Percentiles rank a stretch among this genome's conserved stretches.
These are phyloP conservation scores for Podila minutissima DNA, from an alignment of 192 early-diverging fungal species.

Conservation along the genomic window DNA sequence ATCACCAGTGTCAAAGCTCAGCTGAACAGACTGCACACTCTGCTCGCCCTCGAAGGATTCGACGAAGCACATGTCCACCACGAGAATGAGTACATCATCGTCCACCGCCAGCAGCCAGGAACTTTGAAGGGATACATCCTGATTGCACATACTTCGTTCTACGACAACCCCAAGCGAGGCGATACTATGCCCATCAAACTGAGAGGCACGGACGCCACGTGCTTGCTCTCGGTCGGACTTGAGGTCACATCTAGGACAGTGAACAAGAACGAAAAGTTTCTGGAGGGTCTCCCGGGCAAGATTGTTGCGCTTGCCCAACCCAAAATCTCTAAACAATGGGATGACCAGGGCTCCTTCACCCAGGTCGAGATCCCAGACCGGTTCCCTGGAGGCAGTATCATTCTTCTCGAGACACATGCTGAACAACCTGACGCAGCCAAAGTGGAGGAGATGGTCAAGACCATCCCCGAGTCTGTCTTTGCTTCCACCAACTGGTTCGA, in stretches of 20 bases:
- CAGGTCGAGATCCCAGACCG: conserved; percentile 67
- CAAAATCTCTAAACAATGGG: conserved; percentile 50
- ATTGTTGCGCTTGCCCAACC: conserved; percentile 63
- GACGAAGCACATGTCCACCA: conserved; percentile 96
- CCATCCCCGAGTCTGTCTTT: conserved; percentile 73
- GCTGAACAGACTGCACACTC: conserved; percentile 80
- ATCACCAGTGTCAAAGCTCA: conserved; percentile 64
- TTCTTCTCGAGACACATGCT: conserved; percentile 71
- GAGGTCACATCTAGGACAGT: conserved; percentile 49
- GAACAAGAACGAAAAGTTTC: conserved; percentile 19
- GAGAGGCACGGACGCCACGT: conserved; percentile 63
- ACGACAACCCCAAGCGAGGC: conserved; percentile 43
- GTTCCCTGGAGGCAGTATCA: conserved; percentile 91
- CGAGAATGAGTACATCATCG: conserved; percentile 91
- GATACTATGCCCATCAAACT: conserved; percentile 68
- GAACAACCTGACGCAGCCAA: conserved; percentile 57
- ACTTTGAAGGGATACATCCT: conserved; percentile 93
- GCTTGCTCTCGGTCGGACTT: conserved; percentile 68
- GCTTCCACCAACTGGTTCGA: conserved; percentile 68
- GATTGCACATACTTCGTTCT: conserved; percentile 90
- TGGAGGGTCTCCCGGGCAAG: conserved; percentile 58
- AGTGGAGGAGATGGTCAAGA: conserved; percentile 67
- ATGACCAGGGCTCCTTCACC: conserved; percentile 65
- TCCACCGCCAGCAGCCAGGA: conserved; percentile 92
- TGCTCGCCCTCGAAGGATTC: conserved; percentile 87